Evolutionary conservation across 202 grass and related monocot species (phyloP), one percentile per base, ranked within the genome.

Genomic region (Bolboschoenoplectus hybrid): DNA sequence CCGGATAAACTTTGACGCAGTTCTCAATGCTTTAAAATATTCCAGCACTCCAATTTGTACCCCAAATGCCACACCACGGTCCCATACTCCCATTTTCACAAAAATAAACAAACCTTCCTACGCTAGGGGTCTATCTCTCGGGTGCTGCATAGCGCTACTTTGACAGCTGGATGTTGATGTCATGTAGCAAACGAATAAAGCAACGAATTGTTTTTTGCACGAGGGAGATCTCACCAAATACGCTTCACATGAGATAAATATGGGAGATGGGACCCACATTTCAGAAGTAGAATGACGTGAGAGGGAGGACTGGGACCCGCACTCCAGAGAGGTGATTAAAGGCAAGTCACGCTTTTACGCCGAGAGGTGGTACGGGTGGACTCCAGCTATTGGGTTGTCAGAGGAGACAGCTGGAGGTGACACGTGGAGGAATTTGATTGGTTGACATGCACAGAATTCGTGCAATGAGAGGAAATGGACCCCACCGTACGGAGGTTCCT

Each of bases 121-220:
- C 49, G 57, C 32, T 80, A 80, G 16, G 16, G 36, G 6, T 80
- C 36, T 80, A 60, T 40, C 2, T 60, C 35, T 41, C 0, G 36
- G 14, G 16, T 35, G 38, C 11, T 6, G 45, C 4, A 38, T 69
- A 60, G 8, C 32, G 67, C 38, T 6, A 43, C 63, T 72, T 57
- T 56, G 34, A 84, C 81, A 84, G 81, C 62, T 84, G 81, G 41
- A 53, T 52, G 26, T 47, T 84, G 60, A 70, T 68, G 51, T 72
- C 82, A 71, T 40, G 12, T 17, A 35, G 16, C 49, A 71, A 84
- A 68, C 17, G 56, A 19, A 68, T 0, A 69, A 84, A 35, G 60
- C 45, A 71, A 84, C 20, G 3, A 49, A 64, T 66, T 16, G 67
- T 67, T 83, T 3, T 7, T 2, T 58, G 0, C 81, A 83, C 61